A percentile compares a stretch with the other conserved stretches of the same genome.
Conservation (phyloP, 2,329 filamentous ascomycete species). For the Fusarium odoratissimum region DNA sequence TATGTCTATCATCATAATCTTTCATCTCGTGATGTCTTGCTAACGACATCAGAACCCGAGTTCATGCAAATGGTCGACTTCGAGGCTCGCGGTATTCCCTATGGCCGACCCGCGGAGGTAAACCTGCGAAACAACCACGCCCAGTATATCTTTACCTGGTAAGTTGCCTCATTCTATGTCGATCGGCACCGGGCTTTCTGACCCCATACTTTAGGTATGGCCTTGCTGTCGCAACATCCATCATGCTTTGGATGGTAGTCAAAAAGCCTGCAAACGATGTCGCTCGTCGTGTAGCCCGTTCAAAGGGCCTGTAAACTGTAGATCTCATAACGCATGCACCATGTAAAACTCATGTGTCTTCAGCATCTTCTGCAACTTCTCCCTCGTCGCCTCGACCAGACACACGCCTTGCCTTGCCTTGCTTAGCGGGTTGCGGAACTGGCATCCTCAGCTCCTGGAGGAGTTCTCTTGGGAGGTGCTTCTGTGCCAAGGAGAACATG, state of each 20-base stretch:
- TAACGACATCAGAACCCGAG: slow-evolving; percentile 72
- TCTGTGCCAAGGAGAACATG: slow-evolving; percentile 86
- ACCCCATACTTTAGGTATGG: slow-evolving; percentile 74
- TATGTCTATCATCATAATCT: slow-evolving; percentile 54
- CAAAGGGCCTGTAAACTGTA: slow-evolving; percentile 43
- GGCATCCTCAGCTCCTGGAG: slow-evolving; percentile 84
- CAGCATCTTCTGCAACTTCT: slow-evolving; percentile 52
- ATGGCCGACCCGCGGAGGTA: slow-evolving; percentile 88
- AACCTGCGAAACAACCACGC: slow-evolving; percentile 96
- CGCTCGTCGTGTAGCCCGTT: slow-evolving; percentile 69
- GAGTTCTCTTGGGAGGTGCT: slow-evolving; percentile 82
- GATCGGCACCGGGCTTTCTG: neutral
- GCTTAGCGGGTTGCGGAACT: slow-evolving; percentile 63
- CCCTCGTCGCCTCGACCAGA: slow-evolving; percentile 49
- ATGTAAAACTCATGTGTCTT: slow-evolving; percentile 48
- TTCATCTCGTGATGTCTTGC: slow-evolving; percentile 7
- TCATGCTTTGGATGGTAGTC: slow-evolving; percentile 97
- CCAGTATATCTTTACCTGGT: slow-evolving; percentile 99
- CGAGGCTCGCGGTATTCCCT: slow-evolving; percentile 84
- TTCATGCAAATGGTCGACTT: slow-evolving; percentile 80
- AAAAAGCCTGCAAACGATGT: slow-evolving; percentile 84
- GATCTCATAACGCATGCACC: slow-evolving; percentile 19
- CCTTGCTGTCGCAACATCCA: slow-evolving; percentile 82
- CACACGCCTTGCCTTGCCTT: slow-evolving; percentile 52
- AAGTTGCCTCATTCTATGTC: slow-evolving; percentile 52